Evolutionary conservation across 371 early-diverging fungal species (phyloP).

Genomic region (Mortierella sp.): DNA sequence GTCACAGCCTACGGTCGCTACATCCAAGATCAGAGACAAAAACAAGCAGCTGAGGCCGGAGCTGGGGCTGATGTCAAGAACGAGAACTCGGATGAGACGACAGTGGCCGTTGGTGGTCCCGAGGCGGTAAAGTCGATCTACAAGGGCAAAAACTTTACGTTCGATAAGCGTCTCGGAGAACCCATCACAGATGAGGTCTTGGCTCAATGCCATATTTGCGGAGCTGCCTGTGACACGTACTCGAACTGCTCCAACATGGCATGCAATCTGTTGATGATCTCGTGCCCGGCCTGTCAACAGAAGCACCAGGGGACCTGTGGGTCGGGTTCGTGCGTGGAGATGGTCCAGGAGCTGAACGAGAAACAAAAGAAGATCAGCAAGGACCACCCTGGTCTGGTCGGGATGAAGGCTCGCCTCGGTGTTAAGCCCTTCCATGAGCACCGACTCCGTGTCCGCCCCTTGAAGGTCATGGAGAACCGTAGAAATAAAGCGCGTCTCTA

Average conservation of each 20-base stretch:
- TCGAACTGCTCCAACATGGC: slow-evolving; percentile 76
- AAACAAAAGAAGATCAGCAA: slow-evolving; percentile 39
- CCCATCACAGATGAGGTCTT: slow-evolving; percentile 76
- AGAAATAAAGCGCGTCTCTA: slow-evolving; percentile 19
- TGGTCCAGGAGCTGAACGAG: slow-evolving; percentile 50
- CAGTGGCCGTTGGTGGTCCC: neutral
- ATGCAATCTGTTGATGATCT: slow-evolving; percentile 81
- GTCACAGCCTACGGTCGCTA: slow-evolving; percentile 83
- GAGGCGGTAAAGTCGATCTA: slow-evolving; percentile 65
- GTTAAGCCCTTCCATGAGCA: slow-evolving; percentile 43
- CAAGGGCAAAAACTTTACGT: slow-evolving; percentile 84
- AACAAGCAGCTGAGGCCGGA: neutral
- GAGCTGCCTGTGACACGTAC: slow-evolving; percentile 71
- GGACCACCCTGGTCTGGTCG: slow-evolving; percentile 30
- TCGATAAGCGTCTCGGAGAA: slow-evolving; percentile 83
- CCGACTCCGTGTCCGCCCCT: slow-evolving; percentile 41
- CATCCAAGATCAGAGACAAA: slow-evolving; percentile 50
- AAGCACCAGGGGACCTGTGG: slow-evolving; percentile 76
- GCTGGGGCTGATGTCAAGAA: neutral
- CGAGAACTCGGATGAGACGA: neutral
- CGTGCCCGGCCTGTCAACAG: slow-evolving; percentile 70
- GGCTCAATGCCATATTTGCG: slow-evolving; percentile 78
- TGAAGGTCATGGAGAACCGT: slow-evolving; percentile 29
- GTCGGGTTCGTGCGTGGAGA: slow-evolving; percentile 66
- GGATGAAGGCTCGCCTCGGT: slow-evolving; percentile 50